Conservation (phyloP, 148 eudicot species). For the Drosera capensis region DNA sequence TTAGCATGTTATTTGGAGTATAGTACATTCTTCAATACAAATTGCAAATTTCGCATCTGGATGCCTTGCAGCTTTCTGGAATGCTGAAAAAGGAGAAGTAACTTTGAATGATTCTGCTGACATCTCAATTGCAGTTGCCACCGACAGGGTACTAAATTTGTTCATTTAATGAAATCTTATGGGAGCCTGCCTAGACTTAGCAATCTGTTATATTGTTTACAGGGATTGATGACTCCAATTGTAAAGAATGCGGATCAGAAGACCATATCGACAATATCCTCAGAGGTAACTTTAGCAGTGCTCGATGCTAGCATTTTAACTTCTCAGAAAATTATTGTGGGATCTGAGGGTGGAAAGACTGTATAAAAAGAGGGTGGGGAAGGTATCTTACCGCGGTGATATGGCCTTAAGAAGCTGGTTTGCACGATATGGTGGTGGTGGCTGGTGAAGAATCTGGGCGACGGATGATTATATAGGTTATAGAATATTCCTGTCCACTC, state of each 20-base stretch:
- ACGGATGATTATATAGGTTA: no score
- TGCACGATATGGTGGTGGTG: no score
- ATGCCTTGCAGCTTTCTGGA: constrained; percentile 64
- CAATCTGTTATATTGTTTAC: constrained; percentile 5
- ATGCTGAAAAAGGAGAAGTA: constrained; percentile 46
- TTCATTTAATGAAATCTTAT: no score
- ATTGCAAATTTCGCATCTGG: constrained; percentile 2
- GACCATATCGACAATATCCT: constrained; percentile 75
- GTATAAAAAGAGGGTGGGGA: no score
- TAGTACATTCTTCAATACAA: background rate
- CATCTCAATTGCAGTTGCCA: constrained; percentile 96
- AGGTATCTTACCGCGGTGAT: no score
- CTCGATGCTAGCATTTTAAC: background rate
- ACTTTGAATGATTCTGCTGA: constrained; percentile 60
- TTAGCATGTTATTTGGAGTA: background rate
- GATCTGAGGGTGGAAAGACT: no score
- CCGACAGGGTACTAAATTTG: constrained; percentile 64
- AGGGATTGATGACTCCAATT: constrained; percentile 99
- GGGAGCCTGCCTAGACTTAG: background rate
- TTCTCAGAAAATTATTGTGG: background rate
- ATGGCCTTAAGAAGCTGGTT: no score
- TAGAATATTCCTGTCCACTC: no score
- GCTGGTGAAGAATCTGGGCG: no score
- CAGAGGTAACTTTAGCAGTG: constrained; percentile 38
- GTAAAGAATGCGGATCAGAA: constrained; percentile 91